A percentile compares a stretch with the other conserved stretches of the same genome.
phyloP scores from a whole-genome alignment of 2,329 filamentous ascomycete species.

The Fusarium euwallaceae region DNA sequence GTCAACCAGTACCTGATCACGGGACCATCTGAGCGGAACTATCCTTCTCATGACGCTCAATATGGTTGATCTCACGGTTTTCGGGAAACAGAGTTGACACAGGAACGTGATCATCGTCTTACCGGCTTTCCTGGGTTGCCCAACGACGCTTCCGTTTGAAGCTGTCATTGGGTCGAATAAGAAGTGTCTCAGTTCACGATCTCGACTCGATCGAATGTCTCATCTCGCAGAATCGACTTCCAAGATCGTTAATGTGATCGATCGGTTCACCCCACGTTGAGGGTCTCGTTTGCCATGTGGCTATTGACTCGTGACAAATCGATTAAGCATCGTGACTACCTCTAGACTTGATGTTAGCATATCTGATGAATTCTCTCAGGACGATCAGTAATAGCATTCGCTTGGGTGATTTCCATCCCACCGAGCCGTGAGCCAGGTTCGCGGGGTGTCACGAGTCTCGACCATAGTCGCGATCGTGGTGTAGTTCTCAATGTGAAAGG shows the following conservation, averaged over 20 bases:
- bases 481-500: not conserved
- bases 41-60: slow-evolving; percentile 21
- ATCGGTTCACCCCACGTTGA: slow-evolving; percentile 1
- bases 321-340: not conserved
- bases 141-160: slow-evolving; percentile 4
- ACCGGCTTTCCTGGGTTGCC: slow-evolving; percentile 5
- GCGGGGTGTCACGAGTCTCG: slow-evolving; percentile 3
- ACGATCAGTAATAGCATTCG: slow-evolving; percentile 7
- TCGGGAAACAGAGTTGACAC: slow-evolving; percentile 1
- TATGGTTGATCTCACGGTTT: slow-evolving; percentile 1
- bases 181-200: slow-evolving; percentile 26
- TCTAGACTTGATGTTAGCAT: not conserved
- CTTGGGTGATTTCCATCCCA: not conserved
- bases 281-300: slow-evolving; percentile 26
- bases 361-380: slow-evolving; percentile 7
- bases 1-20: slow-evolving; percentile 1
- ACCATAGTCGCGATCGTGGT: not conserved
- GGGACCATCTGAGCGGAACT: not conserved
- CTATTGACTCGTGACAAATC: slow-evolving; percentile 31
- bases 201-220: not conserved
- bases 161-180: not conserved
- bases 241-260: not conserved
- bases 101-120: slow-evolving; percentile 34
- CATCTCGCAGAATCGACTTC: not conserved
- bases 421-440: slow-evolving; percentile 2